Base-by-base conservation (phyloP, 768 basidiomycete species). In the Lyophyllum atratum region DNA sequence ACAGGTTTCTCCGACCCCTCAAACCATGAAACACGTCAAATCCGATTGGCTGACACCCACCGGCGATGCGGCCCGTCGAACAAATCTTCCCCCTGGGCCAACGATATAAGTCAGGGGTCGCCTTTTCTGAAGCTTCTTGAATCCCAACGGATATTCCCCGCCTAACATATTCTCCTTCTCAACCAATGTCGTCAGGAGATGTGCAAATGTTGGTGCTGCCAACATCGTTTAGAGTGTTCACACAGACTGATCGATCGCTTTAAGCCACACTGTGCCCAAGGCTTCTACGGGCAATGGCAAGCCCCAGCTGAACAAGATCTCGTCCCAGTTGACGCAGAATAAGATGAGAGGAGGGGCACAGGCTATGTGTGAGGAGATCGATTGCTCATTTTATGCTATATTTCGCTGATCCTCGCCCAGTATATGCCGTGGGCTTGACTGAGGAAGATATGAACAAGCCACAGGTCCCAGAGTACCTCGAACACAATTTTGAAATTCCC, bases 371-470 rank as follows among this genome's bases (percentile, higher is more conserved):
- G 65, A 71, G 87, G 70, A 14, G 17, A 19, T 52, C 22, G 22
- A 47, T 40, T 22, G 29, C 43, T 40, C 29, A 33, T 48, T 33
- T 44, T 52, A 46, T 28, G 50, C 19, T 42, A 24, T 9, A 37
- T 40, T 37, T 3, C 14, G 21, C 49, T 33, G n/a, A 49, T 52
- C 26, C 25, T 19, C 8, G 2, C 53, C 12, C 55, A 90, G 92
- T 93, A 24, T 92, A 93, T 66, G 92, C 87, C 39, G 85, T 85
- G 29, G 91, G 91, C 5, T 69, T 94, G 60, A 81, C 80, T 22
- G 89, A 90, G 65, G 82, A 85, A 60, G 92, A 94, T 62, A 90
- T 94, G 85, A 69, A 87, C 54, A 93, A 92, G 69, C 85, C 93
- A 52, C 92, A 94, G 80, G 90, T 89, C 67, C 19, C 28, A 47